phyloP scores from a whole-genome alignment of 768 basidiomycete species.

The Xerocomellus dryophilus region DNA sequence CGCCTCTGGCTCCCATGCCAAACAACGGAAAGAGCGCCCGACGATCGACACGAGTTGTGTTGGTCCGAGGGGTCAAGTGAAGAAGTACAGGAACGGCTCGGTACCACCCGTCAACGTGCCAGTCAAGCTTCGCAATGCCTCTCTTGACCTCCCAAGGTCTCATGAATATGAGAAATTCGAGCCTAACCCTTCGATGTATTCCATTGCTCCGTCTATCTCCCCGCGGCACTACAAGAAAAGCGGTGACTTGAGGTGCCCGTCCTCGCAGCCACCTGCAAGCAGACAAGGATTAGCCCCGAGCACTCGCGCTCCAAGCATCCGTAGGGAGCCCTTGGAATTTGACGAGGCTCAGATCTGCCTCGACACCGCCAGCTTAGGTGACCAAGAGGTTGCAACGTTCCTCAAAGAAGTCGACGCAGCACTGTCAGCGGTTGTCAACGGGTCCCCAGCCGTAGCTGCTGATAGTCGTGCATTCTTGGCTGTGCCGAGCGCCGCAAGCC shows the following conservation, averaged over 20 bases:
- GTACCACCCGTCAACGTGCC: slow-evolving; percentile 32
- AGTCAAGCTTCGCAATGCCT: slow-evolving; percentile 29
- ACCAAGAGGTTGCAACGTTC: slow-evolving; percentile 32
- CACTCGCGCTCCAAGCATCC: slow-evolving; percentile 28
- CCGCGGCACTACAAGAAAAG: slow-evolving; percentile 21
- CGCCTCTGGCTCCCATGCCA: slow-evolving; percentile 16
- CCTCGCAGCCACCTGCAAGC: slow-evolving; percentile 27
- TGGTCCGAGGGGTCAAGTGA: slow-evolving; percentile 31
- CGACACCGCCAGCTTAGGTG: slow-evolving; percentile 29
- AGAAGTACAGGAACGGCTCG: slow-evolving; percentile 31
- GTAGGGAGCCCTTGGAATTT: slow-evolving; percentile 29
- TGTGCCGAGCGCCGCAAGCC: slow-evolving; percentile 26
- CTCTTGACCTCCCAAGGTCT: slow-evolving; percentile 29
- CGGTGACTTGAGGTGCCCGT: slow-evolving; percentile 21
- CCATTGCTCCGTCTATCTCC: slow-evolving; percentile 30
- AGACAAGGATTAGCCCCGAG: slow-evolving; percentile 23
- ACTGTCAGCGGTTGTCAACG: slow-evolving; percentile 22
- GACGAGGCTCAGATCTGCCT: slow-evolving; percentile 32
- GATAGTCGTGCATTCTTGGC: slow-evolving; percentile 32
- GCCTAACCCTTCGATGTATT: slow-evolving; percentile 30
- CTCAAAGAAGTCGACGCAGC: slow-evolving; percentile 32
- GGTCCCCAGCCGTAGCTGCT: slow-evolving; percentile 28
- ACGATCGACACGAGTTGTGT: slow-evolving; percentile 34
- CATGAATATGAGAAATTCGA: slow-evolving; percentile 26
- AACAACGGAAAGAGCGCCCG: slow-evolving; percentile 29